phyloP scores from a whole-genome alignment of 2,329 filamentous ascomycete species.

The Exophiala bonariae region DNA sequence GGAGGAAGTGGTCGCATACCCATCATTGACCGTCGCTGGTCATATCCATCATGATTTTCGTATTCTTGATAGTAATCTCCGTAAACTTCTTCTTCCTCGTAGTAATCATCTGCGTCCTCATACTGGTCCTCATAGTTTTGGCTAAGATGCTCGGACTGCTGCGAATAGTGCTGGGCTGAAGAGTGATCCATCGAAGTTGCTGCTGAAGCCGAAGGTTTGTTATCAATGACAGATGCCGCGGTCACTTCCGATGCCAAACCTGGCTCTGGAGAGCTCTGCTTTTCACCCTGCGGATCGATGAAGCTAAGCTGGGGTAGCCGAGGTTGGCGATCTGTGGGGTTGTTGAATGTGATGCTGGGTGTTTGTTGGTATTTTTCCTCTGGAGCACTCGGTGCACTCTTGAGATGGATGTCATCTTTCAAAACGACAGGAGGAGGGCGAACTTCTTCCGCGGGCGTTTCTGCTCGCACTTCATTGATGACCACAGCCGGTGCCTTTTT shows the following conservation, averaged over 20 bases:
- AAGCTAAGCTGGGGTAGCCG: conserved; percentile 19
- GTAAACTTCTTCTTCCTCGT: conserved; percentile 13
- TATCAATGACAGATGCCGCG: background rate
- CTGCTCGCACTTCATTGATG: conserved; percentile 17
- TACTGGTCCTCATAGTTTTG: conserved; percentile 11
- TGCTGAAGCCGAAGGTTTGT: conserved; percentile 6
- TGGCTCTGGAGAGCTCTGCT: conserved; percentile 4
- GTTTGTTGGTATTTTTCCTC: background rate
- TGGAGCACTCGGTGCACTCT: background rate
- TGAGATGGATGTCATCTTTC: conserved; percentile 7
- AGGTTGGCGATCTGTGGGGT: conserved; percentile 10
- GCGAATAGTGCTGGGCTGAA: conserved; percentile 1
- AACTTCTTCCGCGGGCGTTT: conserved; percentile 20
- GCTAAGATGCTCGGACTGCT: background rate
- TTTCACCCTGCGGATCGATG: conserved; percentile 14
- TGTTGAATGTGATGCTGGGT: conserved; percentile 14
- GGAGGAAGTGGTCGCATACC: conserved; percentile 82
- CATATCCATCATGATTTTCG: conserved; percentile 31
- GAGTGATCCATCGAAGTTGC: conserved; percentile 7
- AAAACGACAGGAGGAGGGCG: conserved; percentile 22
- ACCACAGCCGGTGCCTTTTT: conserved; percentile 20
- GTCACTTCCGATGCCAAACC: background rate
- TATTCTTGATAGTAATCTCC: conserved; percentile 16
- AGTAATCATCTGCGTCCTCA: conserved; percentile 13
- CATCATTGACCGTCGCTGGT: conserved; percentile 56